A percentile compares a stretch with the other conserved stretches of the same genome.
These are phyloP conservation scores for Kalaharituber pfeilii DNA, from an alignment of 2,329 filamentous ascomycete species.

Conservation along the genomic window DNA sequence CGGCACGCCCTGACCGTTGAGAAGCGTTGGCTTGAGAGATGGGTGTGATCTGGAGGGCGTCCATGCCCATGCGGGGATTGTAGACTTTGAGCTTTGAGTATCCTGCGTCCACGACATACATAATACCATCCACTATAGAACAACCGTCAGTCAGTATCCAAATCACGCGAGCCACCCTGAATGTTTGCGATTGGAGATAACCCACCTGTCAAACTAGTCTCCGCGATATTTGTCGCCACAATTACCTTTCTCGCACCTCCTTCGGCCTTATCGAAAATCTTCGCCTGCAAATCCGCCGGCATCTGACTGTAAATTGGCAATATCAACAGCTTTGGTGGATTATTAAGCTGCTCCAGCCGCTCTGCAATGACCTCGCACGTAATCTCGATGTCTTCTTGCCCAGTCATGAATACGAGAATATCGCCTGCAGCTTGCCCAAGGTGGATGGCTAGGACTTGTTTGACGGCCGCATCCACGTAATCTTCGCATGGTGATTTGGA, in stretches of 20 bases:
- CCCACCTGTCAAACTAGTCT: slow-evolving; percentile 65
- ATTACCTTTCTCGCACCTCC: slow-evolving; percentile 92
- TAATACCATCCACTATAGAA: slow-evolving; percentile 69
- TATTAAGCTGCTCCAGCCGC: slow-evolving; percentile 70
- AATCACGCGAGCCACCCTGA: not conserved
- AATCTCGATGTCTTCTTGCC: slow-evolving; percentile 93
- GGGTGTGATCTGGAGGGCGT: slow-evolving; percentile 91
- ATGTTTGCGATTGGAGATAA: no score
- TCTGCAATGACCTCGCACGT: slow-evolving; percentile 89
- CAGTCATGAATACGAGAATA: slow-evolving; percentile 98
- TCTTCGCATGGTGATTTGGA: slow-evolving; percentile 90
- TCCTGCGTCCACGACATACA: slow-evolving; percentile 93
- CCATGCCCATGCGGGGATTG: slow-evolving; percentile 98
- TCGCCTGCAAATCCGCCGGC: slow-evolving; percentile 93
- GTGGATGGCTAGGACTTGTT: slow-evolving; percentile 88
- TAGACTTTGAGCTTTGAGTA: slow-evolving; percentile 98
- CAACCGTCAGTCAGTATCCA: not conserved
- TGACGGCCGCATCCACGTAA: slow-evolving; percentile 92
- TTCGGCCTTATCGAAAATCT: slow-evolving; percentile 84
- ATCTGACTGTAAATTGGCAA: slow-evolving; percentile 98
- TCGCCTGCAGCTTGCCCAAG: slow-evolving; percentile 86
- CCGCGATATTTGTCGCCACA: slow-evolving; percentile 94
- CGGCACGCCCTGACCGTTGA: slow-evolving; percentile 82
- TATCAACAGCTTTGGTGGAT: slow-evolving; percentile 86
- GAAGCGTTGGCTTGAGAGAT: slow-evolving; percentile 93